phyloP scores from a whole-genome alignment of 2,329 filamentous ascomycete genomes.

The Cercospora beticola region DNA sequence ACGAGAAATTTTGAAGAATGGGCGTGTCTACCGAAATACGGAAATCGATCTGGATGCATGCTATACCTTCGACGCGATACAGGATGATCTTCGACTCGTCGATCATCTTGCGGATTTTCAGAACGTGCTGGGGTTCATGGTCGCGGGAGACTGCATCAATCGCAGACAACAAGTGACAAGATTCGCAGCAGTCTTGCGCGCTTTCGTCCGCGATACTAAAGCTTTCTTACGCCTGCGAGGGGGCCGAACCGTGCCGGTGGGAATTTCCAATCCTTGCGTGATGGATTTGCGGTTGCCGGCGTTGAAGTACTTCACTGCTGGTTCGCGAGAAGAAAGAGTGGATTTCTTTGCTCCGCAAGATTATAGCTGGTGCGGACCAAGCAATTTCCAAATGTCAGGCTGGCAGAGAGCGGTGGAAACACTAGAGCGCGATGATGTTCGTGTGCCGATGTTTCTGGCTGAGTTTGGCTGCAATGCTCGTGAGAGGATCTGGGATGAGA shows the following conservation, averaged over 20 bases:
- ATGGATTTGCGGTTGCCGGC: neutral
- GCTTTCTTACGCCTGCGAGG: conserved; percentile 18
- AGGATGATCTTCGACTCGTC: conserved; percentile 18
- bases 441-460: conserved; percentile 23
- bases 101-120: conserved; percentile 21
- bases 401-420: conserved; percentile 22
- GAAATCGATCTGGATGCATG: conserved; percentile 10
- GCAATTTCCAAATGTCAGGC: conserved; percentile 25
- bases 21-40: neutral
- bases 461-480: conserved; percentile 22
- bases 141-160: conserved; percentile 5
- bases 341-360: conserved; percentile 22
- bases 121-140: conserved; percentile 26
- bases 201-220: conserved; percentile 25
- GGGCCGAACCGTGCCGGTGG: conserved; percentile 20
- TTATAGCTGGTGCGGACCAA: conserved; percentile 22
- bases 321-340: conserved; percentile 7
- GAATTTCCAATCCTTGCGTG: conserved; percentile 11
- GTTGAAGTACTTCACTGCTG: conserved; percentile 26
- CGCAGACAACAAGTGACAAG: conserved; percentile 3
- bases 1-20: neutral
- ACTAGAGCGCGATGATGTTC: neutral
- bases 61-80: conserved; percentile 16
- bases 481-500: conserved; percentile 23
- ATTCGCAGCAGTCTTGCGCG: conserved; percentile 24